phyloP scores from a whole-genome alignment of 176 grass and related monocot species.

The Aegilops umbellulata region DNA sequence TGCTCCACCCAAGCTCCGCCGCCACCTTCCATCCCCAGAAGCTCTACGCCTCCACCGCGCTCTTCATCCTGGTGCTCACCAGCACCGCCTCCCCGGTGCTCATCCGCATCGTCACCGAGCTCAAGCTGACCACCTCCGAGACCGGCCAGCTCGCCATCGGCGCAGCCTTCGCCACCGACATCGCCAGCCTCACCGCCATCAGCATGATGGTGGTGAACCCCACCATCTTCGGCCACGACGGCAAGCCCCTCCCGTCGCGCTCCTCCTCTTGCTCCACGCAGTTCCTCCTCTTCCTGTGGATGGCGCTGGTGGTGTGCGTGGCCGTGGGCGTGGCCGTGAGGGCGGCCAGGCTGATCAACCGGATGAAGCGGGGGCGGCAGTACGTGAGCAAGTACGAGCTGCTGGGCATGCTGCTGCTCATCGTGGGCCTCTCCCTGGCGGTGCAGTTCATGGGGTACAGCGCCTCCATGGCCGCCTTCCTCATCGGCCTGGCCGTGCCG shows the following conservation, averaged over 20 bases:
- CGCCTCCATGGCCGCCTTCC: constrained; percentile 50
- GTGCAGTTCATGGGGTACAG: constrained; percentile 39
- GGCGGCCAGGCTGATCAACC: constrained; percentile 20
- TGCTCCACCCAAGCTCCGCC: background rate
- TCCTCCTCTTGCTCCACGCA: background rate
- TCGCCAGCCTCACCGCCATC: constrained; percentile 35
- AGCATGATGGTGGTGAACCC: constrained; percentile 12
- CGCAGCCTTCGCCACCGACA: constrained; percentile 58
- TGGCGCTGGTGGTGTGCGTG: background rate
- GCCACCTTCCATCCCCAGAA: background rate
- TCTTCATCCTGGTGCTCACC: constrained; percentile 43
- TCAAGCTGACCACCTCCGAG: constrained; percentile 63
- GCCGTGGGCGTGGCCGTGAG: background rate
- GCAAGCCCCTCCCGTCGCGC: background rate
- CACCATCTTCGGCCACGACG: background rate
- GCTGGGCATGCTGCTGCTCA: constrained; percentile 28
- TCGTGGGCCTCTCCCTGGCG: constrained; percentile 17
- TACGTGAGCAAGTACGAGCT: constrained; percentile 52
- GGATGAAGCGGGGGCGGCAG: constrained; percentile 17
- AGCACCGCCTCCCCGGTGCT: constrained; percentile 63
- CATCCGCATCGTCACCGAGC: constrained; percentile 67
- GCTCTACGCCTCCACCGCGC: constrained; percentile 29
- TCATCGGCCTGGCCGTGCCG: constrained; percentile 60
- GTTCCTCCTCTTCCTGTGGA: background rate
- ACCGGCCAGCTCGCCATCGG: constrained; percentile 62